Evolutionary conservation across 2,329 filamentous ascomycete species (phyloP), one percentile per base, ranked within the genome.

Genomic region (Hypoxylon sp.): DNA sequence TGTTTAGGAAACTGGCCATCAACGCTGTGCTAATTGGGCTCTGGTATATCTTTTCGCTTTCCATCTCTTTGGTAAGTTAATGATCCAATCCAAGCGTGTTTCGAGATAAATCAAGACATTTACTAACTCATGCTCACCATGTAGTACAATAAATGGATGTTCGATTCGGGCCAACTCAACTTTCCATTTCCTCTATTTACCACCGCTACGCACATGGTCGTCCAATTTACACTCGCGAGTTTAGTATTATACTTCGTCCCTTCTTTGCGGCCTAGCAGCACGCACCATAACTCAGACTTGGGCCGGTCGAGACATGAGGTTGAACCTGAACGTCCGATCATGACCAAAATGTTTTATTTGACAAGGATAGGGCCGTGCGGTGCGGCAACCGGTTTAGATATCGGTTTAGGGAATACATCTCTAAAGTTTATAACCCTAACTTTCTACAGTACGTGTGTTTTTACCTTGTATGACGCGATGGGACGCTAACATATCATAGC

Each of bases 91-190:
- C 7, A 19, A 43, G 15, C 22, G n/a, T 32, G 22, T 43, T 61
- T 20, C 49, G 34, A 56, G 46, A 39, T 15, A 24, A 60, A 28
- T 49, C 19, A 28, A 19, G 44, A 46, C 46, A 48, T 46, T 71
- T 76, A 74, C 74, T 73, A 64, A 76, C 68, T 13, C 24, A 19
- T 28, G 5, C 46, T 20, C 46, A 6, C 41, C 30, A n/a, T 30
- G 51, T 68, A 95, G 90, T 99, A 98, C 84, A 99, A 99, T 85
- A 98, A 97, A 81, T 98, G 95, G 95, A 98, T 99, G 94, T 98
- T 99, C 80, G 91, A 92, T 73, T 86, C 90, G 65, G 86, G 90
- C 70, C 88, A 91, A 69, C 87, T 96, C 70, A 90, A 97, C 78
- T 99, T 99, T 76, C 89, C 92, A 53, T 98, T 95, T 73, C 95